Conservation (phyloP, 495 filamentous ascomycete species). For the Xanthoparmelia taractica region DNA sequence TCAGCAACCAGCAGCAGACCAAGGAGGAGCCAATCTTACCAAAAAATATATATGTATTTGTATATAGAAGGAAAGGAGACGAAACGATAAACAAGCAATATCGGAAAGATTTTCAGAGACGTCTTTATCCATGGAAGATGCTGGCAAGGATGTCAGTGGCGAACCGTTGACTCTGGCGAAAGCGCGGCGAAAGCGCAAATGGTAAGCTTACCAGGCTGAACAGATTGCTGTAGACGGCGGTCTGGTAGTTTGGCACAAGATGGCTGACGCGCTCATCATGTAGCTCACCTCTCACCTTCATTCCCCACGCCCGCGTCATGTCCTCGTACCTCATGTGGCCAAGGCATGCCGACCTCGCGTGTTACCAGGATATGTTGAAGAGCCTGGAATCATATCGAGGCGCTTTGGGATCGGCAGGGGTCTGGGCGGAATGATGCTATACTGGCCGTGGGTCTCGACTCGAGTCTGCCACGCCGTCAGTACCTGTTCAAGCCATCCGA, state of each 20-base stretch:
- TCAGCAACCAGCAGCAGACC: background rate
- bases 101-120: background rate
- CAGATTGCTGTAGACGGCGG: background rate
- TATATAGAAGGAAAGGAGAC: background rate
- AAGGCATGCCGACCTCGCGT: background rate
- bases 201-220: background rate
- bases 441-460: background rate
- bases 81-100: background rate
- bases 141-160: background rate
- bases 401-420: background rate
- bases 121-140: background rate
- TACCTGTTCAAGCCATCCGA: background rate
- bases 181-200: background rate
- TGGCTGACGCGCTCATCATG: background rate
- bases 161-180: background rate
- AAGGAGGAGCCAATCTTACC: background rate
- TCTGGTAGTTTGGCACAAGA: background rate
- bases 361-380: background rate
- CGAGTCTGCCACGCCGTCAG: background rate
- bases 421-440: background rate
- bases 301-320: background rate
- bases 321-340: background rate
- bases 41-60: too few relatives aligned
- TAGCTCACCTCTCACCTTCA: background rate
- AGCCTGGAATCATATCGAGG: background rate